Percentiles rank a stretch among this genome's conserved stretches.
phyloP scores from a whole-genome alignment of 129 eudicot genomes.

The Pittosporum tobira region DNA sequence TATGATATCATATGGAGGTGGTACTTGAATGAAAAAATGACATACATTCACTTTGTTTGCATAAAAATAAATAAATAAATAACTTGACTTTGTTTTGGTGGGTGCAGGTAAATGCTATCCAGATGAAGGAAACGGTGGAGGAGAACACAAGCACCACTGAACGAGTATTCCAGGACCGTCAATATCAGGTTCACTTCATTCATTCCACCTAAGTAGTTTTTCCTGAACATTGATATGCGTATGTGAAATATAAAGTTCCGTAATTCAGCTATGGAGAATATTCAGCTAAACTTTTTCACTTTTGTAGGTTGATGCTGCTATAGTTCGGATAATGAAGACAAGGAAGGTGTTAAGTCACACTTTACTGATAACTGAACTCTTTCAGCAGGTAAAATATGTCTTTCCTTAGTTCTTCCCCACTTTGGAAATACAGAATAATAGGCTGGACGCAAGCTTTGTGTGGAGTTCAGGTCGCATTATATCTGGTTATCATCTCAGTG shows the following conservation, averaged over 20 bases:
- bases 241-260: neutral
- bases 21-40: neutral
- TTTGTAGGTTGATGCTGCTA: slow-evolving; percentile 90
- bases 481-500: too few species aligned
- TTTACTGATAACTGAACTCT: slow-evolving; percentile 84
- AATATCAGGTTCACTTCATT: slow-evolving; percentile 48
- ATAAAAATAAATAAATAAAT: too few species aligned
- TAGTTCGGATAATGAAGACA: slow-evolving; percentile 94
- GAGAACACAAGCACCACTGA: slow-evolving; percentile 85
- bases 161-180: slow-evolving; percentile 84
- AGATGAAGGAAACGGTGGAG: slow-evolving; percentile 91
- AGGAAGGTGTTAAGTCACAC: slow-evolving; percentile 92
- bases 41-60: neutral
- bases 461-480: neutral
- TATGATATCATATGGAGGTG: neutral
- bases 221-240: neutral
- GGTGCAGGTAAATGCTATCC: slow-evolving; percentile 84
- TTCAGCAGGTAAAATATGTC: slow-evolving; percentile 63
- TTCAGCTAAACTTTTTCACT: neutral
- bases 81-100: neutral
- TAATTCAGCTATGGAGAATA: slow-evolving; percentile 2
- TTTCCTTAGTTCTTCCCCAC: neutral
- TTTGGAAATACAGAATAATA: neutral
- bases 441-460: neutral
- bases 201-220: neutral